These are phyloP conservation scores for Sungouiozyma ichnusensis DNA, from an alignment of 805 yeast species.

Conservation along the genomic window DNA sequence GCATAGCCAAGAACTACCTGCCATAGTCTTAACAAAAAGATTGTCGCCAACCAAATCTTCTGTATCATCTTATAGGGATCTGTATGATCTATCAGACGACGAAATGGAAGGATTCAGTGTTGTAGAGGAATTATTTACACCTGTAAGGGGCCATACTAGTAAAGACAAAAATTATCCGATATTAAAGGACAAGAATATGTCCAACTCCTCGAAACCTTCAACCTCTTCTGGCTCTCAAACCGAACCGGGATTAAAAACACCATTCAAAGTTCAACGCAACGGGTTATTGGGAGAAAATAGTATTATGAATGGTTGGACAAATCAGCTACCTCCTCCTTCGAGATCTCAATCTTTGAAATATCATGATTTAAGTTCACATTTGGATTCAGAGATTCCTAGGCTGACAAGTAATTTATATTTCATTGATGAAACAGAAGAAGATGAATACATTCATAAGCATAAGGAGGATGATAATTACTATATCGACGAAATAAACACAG, in stretches of 20 bases:
- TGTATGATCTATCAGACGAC: slow-evolving; percentile 5
- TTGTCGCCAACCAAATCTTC: slow-evolving; percentile 1
- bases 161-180: too few relatives aligned
- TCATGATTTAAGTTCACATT: slow-evolving; percentile 29
- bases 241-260: not conserved
- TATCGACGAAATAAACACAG: slow-evolving; percentile 40
- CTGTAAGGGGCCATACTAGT: not conserved
- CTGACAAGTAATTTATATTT: slow-evolving; percentile 25
- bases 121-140: slow-evolving; percentile 1
- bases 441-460: slow-evolving; percentile 18
- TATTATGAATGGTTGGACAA: not conserved
- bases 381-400: slow-evolving; percentile 32
- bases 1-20: not conserved
- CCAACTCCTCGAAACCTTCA: not conserved
- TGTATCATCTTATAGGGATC: slow-evolving; percentile 1
- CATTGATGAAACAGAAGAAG: slow-evolving; percentile 29
- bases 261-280: not conserved
- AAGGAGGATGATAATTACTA: slow-evolving; percentile 37
- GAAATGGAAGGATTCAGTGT: not conserved
- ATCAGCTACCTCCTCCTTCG: slow-evolving; percentile 17
- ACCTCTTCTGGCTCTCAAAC: not conserved
- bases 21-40: not conserved
- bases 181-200: not conserved
- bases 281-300: not conserved
- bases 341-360: slow-evolving; percentile 27